Percentiles rank a stretch among this genome's conserved stretches.
Conservation (phyloP, 805 yeast species). For the Starmerella bacillaris region DNA sequence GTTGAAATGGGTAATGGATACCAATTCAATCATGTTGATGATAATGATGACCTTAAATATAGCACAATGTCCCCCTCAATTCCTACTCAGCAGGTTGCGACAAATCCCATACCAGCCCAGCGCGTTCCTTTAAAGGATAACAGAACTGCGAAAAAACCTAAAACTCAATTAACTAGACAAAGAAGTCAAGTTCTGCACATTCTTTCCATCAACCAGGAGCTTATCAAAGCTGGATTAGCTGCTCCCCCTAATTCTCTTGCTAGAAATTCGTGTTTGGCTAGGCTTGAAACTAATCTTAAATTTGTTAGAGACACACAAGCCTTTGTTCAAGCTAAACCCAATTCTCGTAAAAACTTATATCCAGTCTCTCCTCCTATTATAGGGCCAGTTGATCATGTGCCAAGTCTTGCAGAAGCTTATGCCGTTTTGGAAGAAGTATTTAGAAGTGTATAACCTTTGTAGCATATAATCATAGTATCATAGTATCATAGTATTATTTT, state of each 20-base stretch:
- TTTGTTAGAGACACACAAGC: neutral
- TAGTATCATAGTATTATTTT: too few relatives aligned
- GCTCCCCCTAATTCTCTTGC: slow-evolving; percentile 5
- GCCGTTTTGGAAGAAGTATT: slow-evolving; percentile 20
- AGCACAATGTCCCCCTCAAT: too few relatives aligned
- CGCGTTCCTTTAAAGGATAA: neutral
- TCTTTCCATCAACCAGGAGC: slow-evolving; percentile 15
- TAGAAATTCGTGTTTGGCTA: slow-evolving; percentile 19
- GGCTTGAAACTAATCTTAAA: slow-evolving; percentile 22
- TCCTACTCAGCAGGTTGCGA: neutral
- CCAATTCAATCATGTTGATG: too few relatives aligned
- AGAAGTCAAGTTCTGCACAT: slow-evolving; percentile 11
- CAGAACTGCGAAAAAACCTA: neutral
- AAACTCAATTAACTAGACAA: neutral
- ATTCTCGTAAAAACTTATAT: neutral
- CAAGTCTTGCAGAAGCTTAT: slow-evolving; percentile 21
- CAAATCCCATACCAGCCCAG: neutral
- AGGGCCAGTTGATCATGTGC: slow-evolving; percentile 19
- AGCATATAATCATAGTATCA: too few relatives aligned
- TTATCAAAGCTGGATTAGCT: slow-evolving; percentile 8
- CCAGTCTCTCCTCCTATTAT: slow-evolving; percentile 19
- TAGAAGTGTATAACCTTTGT: too few relatives aligned
- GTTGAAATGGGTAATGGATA: too few relatives aligned
- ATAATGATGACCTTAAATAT: too few relatives aligned
- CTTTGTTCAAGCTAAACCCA: neutral